Conservation (phyloP, 305 asterid genomes). For the Striga hermonthica region DNA sequence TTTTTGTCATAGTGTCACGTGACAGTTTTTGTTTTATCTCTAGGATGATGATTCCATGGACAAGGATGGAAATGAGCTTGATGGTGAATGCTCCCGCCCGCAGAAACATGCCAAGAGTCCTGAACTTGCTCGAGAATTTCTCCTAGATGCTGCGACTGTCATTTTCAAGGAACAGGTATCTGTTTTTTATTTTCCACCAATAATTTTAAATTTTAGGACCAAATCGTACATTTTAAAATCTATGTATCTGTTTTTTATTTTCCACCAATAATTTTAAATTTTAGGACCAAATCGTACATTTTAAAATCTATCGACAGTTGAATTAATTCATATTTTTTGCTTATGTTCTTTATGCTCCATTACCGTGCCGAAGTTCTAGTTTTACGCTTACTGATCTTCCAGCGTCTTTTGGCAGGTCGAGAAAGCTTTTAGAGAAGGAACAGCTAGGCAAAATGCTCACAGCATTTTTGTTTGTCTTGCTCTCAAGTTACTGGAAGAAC, state of each 20-base stretch:
- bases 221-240: conserved; percentile 11
- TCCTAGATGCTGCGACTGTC: conserved; percentile 96
- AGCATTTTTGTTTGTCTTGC: conserved; percentile 95
- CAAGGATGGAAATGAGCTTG: conserved; percentile 93
- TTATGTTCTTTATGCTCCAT: neutral
- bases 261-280: neutral
- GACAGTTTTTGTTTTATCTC: conserved; percentile 20
- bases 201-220: neutral
- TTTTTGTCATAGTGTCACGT: conserved; percentile 10
- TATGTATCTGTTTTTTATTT: conserved; percentile 37
- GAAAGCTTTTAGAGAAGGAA: conserved; percentile 99
- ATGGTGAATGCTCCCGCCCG: conserved; percentile 95
- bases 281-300: neutral
- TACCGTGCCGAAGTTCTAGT: conserved; percentile 24
- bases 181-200: conserved; percentile 19
- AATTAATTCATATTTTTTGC: conserved; percentile 2
- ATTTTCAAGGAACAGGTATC: conserved; percentile 98
- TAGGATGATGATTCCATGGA: conserved; percentile 99
- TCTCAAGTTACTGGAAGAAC: conserved; percentile 83
- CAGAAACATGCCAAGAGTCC: conserved; percentile 99
- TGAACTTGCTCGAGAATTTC: conserved; percentile 99
- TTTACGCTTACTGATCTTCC: conserved; percentile 20
- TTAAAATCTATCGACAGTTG: neutral
- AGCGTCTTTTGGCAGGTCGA: conserved; percentile 61
- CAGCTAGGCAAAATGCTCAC: conserved; percentile 98